phyloP scores from a whole-genome alignment of 148 eudicot genomes.

The Vaccinium vitisidaea region DNA sequence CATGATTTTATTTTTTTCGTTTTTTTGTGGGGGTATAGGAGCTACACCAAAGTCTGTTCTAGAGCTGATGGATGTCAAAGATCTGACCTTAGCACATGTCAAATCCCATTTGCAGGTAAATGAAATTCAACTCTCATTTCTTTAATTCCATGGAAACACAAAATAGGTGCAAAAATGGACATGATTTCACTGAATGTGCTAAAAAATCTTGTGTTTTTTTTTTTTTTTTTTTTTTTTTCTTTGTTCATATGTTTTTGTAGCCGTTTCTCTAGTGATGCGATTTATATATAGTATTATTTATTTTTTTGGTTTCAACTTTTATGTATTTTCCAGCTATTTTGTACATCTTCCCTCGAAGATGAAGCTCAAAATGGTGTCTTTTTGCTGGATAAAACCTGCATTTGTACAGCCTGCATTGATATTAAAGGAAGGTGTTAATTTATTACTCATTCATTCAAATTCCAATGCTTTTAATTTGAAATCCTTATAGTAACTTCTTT shows the following conservation, averaged over 20 bases:
- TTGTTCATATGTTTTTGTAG: neutral
- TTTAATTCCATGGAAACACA: neutral
- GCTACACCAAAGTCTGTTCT: conserved; percentile 96
- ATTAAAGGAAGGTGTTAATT: conserved; percentile 7
- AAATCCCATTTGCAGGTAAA: conserved; percentile 95
- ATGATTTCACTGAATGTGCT: no score
- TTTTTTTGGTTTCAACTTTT: neutral
- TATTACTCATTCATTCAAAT: conserved; percentile 27
- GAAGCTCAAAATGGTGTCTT: neutral
- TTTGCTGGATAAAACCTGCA: conserved; percentile 7
- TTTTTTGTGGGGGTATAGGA: conserved; percentile 40
- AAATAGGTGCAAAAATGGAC: neutral
- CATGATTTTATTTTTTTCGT: neutral
- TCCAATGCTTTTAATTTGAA: conserved; percentile 33
- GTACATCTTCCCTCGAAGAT: neutral
- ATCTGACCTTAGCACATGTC: conserved; percentile 96
- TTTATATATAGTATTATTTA: no score
- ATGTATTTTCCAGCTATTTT: neutral
- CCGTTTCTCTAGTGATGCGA: neutral
- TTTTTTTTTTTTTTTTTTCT: no score
- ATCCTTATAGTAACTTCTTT: conserved; percentile 26
- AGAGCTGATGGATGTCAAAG: conserved; percentile 98
- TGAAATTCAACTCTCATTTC: neutral
- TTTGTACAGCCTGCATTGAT: conserved; percentile 8
- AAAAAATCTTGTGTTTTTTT: no score